phyloP scores from a whole-genome alignment of 2,329 filamentous ascomycete genomes.

The Fusarium guadeloupense region DNA sequence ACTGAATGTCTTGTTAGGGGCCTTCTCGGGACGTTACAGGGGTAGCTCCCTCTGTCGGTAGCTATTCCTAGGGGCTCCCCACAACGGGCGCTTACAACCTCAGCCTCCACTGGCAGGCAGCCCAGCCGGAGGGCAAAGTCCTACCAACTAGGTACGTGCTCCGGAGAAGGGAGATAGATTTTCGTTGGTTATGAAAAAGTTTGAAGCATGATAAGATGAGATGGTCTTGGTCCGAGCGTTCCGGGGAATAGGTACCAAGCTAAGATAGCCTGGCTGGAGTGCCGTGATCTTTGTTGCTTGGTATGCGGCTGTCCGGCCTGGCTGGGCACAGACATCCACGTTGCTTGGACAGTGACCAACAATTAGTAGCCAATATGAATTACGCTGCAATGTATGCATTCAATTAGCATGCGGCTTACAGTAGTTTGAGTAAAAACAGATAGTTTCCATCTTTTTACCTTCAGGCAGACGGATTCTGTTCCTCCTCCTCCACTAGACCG shows the following conservation, averaged over 20 bases:
- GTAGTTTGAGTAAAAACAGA: too few relatives aligned
- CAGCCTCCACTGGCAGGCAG: neutral
- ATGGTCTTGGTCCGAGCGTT: constrained; percentile 21
- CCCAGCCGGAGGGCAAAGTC: too few relatives aligned
- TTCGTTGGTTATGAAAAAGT: too few relatives aligned
- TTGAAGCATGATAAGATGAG: neutral
- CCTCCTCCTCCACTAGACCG: constrained; percentile 3
- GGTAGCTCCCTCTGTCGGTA: constrained; percentile 40
- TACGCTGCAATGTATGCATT: neutral
- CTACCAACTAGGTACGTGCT: too few relatives aligned
- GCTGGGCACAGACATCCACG: constrained; percentile 13
- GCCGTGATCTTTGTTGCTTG: constrained; percentile 25
- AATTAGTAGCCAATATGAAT: neutral
- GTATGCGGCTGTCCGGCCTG: constrained; percentile 31
- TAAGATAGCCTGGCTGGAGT: constrained; percentile 35
- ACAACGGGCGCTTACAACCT: constrained; percentile 24
- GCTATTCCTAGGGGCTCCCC: constrained; percentile 15
- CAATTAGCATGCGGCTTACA: constrained; percentile 27
- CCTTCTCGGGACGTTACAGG: constrained; percentile 36
- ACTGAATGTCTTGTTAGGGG: too few relatives aligned
- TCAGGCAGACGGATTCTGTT: constrained; percentile 40
- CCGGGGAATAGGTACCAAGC: constrained; percentile 20
- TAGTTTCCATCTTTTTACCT: constrained; percentile 28
- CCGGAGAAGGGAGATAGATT: too few relatives aligned
- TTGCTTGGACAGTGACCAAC: too few relatives aligned